Conservation (phyloP, 2,329 filamentous ascomycete species). For the Cladosporium oxysporum region DNA sequence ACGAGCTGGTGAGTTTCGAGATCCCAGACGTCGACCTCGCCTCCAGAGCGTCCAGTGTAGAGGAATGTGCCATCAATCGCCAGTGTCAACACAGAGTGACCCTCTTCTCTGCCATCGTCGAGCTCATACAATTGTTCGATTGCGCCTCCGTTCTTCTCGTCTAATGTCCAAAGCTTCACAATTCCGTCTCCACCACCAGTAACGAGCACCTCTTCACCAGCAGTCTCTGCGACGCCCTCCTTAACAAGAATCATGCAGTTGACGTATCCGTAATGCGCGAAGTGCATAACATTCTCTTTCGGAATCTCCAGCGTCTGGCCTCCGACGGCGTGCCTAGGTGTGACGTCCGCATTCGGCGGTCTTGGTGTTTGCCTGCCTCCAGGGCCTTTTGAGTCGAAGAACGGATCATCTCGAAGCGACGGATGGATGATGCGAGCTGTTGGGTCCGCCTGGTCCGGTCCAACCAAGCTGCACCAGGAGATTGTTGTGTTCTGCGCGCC, state of each 20-base stretch:
- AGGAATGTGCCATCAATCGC: slow-evolving; percentile 88
- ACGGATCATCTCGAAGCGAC: slow-evolving; percentile 82
- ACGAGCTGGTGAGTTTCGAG: slow-evolving; percentile 90
- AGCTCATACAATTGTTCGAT: slow-evolving; percentile 70
- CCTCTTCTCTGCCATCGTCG: slow-evolving; percentile 59
- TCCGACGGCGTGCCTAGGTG: slow-evolving; percentile 53
- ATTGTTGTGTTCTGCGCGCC: slow-evolving; percentile 94
- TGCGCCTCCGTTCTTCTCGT: slow-evolving; percentile 58
- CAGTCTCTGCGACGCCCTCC: slow-evolving; percentile 68
- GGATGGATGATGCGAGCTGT: slow-evolving; percentile 50
- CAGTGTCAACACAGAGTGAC: slow-evolving; percentile 71
- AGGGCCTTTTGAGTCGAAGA: slow-evolving; percentile 88
- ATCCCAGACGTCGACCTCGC: slow-evolving; percentile 94
- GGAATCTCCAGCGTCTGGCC: slow-evolving; percentile 78
- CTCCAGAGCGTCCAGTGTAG: slow-evolving; percentile 84
- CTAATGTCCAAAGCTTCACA: slow-evolving; percentile 87
- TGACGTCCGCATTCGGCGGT: slow-evolving; percentile 58
- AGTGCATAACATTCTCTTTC: slow-evolving; percentile 76
- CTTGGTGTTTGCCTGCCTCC: slow-evolving; percentile 78
- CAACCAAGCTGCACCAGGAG: slow-evolving; percentile 71
- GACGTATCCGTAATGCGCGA: slow-evolving; percentile 92
- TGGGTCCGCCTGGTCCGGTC: slow-evolving; percentile 20
- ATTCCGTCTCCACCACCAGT: slow-evolving; percentile 92
- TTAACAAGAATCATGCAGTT: slow-evolving; percentile 91
- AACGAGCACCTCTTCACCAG: slow-evolving; percentile 76